A percentile compares a stretch with the other conserved stretches of the same genome.
Evolutionary conservation across 495 filamentous ascomycete genomes (phyloP).

Genomic region (Daldinia grandis): DNA sequence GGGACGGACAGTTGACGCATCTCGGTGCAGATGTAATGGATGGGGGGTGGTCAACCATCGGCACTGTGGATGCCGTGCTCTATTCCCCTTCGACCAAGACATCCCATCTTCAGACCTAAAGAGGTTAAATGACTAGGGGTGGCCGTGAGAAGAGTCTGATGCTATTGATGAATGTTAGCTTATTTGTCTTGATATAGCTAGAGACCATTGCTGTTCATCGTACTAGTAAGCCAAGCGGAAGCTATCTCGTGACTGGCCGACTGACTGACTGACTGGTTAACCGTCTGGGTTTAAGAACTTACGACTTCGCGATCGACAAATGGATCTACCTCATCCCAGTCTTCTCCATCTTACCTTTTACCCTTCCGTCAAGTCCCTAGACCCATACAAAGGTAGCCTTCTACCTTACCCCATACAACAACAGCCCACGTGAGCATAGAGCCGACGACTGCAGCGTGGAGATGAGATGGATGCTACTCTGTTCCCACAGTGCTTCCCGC

Average conservation of each 20-base stretch:
- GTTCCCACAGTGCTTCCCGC: not conserved
- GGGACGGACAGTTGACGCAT: not conserved
- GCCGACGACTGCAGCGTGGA: not conserved
- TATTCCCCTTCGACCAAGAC: conserved; percentile 12
- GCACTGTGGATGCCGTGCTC: conserved; percentile 12
- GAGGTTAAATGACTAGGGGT: conserved; percentile 5
- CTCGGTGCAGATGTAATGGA: not conserved
- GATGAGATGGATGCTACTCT: not conserved
- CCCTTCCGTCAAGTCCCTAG: not conserved
- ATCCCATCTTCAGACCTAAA: conserved; percentile 6
- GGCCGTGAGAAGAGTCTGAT: not conserved
- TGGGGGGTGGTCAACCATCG: not conserved
- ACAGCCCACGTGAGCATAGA: not conserved
- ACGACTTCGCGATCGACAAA: not conserved
- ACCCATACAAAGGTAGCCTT: not conserved
- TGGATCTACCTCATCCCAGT: not conserved
- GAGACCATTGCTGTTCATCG: not conserved
- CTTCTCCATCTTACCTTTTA: not conserved
- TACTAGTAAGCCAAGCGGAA: not conserved
- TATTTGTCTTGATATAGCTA: not conserved
- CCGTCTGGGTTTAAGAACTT: not conserved
- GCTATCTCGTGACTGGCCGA: not conserved
- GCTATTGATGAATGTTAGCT: not conserved
- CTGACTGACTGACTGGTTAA: no score
- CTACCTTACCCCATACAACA: not conserved